These are phyloP conservation scores for Aspergillus sp. DNA, from an alignment of 2,329 filamentous ascomycete species.

Conservation along the genomic window DNA sequence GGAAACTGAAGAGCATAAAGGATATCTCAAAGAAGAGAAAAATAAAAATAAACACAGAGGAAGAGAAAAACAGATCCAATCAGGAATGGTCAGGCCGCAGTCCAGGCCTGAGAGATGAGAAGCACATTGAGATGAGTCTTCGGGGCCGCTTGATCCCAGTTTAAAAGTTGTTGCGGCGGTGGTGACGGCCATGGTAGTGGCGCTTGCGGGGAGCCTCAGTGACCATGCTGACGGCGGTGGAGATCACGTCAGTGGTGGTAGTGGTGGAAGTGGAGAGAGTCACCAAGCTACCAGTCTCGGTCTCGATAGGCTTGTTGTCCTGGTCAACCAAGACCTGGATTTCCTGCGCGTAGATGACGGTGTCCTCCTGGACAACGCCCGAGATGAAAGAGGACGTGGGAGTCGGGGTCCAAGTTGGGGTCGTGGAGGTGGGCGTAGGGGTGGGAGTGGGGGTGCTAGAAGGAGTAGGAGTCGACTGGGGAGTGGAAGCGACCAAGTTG, in stretches of 20 bases:
- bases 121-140: neutral
- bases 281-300: neutral
- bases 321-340: neutral
- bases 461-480: constrained; percentile 12
- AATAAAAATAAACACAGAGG: neutral
- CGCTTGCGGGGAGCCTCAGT: constrained; percentile 1
- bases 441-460: constrained; percentile 15
- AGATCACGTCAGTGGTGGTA: neutral
- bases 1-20: neutral
- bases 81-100: neutral
- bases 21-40: neutral
- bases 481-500: neutral
- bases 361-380: neutral
- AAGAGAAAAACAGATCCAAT: neutral
- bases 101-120: neutral
- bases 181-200: neutral
- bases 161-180: neutral
- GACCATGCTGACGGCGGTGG: neutral
- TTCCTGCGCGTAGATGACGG: neutral
- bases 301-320: neutral
- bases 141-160: neutral
- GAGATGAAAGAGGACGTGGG: neutral
- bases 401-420: neutral
- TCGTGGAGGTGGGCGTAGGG: neutral
- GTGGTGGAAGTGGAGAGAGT: neutral